Percentiles rank a stretch among this genome's conserved stretches.
phyloP scores from a whole-genome alignment of 805 yeast genomes.

The Tetrapisispora namnaoensis region DNA sequence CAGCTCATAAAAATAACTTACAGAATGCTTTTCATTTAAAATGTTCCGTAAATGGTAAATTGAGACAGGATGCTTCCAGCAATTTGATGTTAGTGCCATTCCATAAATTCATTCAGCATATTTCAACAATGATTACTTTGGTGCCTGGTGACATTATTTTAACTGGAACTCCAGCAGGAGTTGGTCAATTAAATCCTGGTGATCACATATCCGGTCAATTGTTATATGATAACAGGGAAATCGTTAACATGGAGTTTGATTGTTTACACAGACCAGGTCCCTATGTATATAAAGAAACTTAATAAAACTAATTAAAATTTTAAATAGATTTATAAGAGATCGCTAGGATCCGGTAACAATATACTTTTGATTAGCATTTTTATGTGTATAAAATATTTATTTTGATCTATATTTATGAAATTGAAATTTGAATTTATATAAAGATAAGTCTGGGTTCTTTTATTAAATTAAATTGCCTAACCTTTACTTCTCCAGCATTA shows the following conservation, averaged over 20 bases:
- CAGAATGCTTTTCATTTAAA: constrained; percentile 25
- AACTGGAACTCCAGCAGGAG: constrained; percentile 98
- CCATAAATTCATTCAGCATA: constrained; percentile 65
- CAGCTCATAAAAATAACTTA: constrained; percentile 46
- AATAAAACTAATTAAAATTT: neutral
- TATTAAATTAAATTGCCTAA: constrained; percentile 46
- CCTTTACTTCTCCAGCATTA: constrained; percentile 57
- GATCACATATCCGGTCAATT: constrained; percentile 63
- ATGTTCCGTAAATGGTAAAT: constrained; percentile 53
- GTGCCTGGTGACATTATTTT: constrained; percentile 84
- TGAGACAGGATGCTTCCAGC: constrained; percentile 66
- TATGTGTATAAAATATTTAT: neutral
- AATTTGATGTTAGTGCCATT: constrained; percentile 81
- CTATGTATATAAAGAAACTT: constrained; percentile 41
- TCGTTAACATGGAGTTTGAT: constrained; percentile 37
- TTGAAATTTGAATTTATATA: constrained; percentile 4
- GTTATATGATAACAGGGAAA: constrained; percentile 42
- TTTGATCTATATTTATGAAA: neutral
- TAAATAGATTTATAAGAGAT: too few relatives aligned
- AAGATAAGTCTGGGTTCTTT: constrained; percentile 22
- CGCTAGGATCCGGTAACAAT: too few relatives aligned
- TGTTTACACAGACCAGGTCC: constrained; percentile 48
- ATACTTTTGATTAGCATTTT: too few relatives aligned
- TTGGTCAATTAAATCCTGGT: constrained; percentile 75
- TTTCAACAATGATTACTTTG: constrained; percentile 84